Evolutionary conservation across 352 stramenopile genomes (phyloP).

Genomic region (Phytophthora sp.): DNA sequence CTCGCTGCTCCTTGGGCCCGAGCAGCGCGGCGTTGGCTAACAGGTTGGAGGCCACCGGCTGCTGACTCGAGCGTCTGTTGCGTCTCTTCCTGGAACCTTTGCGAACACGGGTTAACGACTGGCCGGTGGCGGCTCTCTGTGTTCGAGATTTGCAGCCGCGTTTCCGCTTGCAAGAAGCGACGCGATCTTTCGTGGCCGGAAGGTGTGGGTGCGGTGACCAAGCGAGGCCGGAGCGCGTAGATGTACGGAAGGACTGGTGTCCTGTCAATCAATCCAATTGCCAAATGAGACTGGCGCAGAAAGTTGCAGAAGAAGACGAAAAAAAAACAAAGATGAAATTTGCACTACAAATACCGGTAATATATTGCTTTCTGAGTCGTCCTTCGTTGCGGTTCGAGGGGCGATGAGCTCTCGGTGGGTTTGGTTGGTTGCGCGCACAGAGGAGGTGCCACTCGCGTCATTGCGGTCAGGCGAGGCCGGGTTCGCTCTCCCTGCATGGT

Average conservation of each 20-base stretch:
- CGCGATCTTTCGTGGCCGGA: slow-evolving; percentile 7
- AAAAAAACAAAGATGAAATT: slow-evolving; percentile 4
- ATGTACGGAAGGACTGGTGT: slow-evolving; percentile 3
- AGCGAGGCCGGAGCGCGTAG: background rate
- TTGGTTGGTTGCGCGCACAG: slow-evolving; percentile 1
- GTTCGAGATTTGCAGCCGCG: slow-evolving; percentile 18
- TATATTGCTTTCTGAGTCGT: no score
- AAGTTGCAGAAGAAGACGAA: slow-evolving; percentile 3
- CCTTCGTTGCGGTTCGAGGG: no score
- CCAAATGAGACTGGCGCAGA: slow-evolving; percentile 24
- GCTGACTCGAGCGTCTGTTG: slow-evolving; percentile 23
- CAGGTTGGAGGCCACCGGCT: slow-evolving; percentile 10
- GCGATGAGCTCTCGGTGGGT: no score
- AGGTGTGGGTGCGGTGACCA: background rate
- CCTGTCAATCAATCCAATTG: slow-evolving; percentile 37
- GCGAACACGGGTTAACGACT: slow-evolving; percentile 25
- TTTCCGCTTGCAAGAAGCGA: background rate
- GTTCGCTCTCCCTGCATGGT: background rate
- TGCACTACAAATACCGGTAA: no score
- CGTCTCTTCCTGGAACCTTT: slow-evolving; percentile 19
- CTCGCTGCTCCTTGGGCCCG: background rate
- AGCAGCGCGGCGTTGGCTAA: slow-evolving; percentile 8
- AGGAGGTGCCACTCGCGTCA: slow-evolving; percentile 1
- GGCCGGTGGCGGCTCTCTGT: slow-evolving; percentile 23
- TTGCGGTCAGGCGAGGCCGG: background rate